A percentile compares a stretch with the other conserved stretches of the same genome.
These are phyloP conservation scores for Trypanosoma lewisi DNA, from an alignment of 208 protist species.

Conservation along the genomic window DNA sequence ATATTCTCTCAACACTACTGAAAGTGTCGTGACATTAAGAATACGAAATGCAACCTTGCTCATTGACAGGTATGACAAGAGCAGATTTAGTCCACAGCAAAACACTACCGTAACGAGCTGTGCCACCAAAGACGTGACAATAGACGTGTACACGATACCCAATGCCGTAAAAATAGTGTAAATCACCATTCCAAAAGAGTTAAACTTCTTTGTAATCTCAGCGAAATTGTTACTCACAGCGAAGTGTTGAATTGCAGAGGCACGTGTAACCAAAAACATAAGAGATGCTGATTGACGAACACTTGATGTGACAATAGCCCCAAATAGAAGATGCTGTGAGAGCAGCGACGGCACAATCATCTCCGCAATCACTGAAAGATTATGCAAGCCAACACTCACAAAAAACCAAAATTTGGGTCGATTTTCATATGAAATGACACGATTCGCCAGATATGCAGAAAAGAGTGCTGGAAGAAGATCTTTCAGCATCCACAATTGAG, in stretches of 20 bases:
- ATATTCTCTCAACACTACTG: conserved; percentile 54
- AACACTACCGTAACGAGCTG: conserved; percentile 66
- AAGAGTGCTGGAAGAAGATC: conserved; percentile 70
- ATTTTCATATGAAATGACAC: conserved; percentile 81
- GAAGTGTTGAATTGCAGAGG: conserved; percentile 80
- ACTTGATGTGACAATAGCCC: conserved; percentile 68
- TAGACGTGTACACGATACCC: conserved; percentile 71
- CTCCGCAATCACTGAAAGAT: conserved; percentile 72
- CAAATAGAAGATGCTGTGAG: conserved; percentile 65
- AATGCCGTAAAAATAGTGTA: conserved; percentile 73
- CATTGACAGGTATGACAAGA: conserved; percentile 62
- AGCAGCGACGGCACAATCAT: conserved; percentile 73
- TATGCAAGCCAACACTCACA: conserved; percentile 74
- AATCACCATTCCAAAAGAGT: conserved; percentile 82
- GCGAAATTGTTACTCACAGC: conserved; percentile 76
- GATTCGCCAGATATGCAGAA: conserved; percentile 81
- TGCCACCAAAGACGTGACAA: conserved; percentile 60
- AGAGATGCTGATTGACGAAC: conserved; percentile 78
- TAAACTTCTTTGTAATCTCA: conserved; percentile 88
- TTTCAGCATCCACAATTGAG: conserved; percentile 88
- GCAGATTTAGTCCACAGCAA: conserved; percentile 64
- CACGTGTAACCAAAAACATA: conserved; percentile 83
- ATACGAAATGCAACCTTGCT: conserved; percentile 72
- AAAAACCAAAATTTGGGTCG: conserved; percentile 90
- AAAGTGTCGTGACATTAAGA: conserved; percentile 69